These are phyloP conservation scores for Cladophialophora immunda DNA, from an alignment of 2,329 filamentous ascomycete species.

Conservation along the genomic window DNA sequence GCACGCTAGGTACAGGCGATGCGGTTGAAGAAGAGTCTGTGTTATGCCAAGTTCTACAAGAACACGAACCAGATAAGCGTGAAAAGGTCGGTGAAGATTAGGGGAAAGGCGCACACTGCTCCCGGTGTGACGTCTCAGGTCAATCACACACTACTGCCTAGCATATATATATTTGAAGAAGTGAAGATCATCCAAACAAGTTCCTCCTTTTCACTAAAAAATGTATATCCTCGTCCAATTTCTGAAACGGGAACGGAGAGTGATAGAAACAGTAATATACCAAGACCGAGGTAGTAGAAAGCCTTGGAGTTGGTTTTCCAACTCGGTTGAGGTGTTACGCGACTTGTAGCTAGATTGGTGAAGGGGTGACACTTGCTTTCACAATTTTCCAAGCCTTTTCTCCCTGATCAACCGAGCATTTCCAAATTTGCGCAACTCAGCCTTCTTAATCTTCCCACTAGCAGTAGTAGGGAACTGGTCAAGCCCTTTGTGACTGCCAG, in stretches of 20 bases:
- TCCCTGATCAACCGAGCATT: slow-evolving; percentile 2
- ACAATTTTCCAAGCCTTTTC: background rate
- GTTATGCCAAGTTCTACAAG: background rate
- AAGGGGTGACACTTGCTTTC: background rate
- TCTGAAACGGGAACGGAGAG: no score
- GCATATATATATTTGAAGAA: no score
- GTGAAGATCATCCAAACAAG: no score
- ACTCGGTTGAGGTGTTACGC: no score
- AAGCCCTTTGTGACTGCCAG: background rate
- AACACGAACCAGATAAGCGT: background rate
- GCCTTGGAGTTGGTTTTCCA: no score
- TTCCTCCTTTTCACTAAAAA: no score
- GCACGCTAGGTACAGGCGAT: background rate
- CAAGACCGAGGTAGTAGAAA: no score
- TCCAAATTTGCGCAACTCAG: slow-evolving; percentile 56
- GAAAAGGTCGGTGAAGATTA: background rate
- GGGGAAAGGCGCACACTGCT: slow-evolving; percentile 1
- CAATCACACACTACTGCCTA: no score
- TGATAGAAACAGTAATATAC: no score
- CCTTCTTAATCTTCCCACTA: slow-evolving; percentile 75
- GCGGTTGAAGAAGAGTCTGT: slow-evolving; percentile 3
- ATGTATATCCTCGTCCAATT: no score
- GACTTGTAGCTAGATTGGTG: no score
- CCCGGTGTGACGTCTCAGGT: no score
- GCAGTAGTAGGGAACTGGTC: slow-evolving; percentile 57